A percentile compares a stretch with the other conserved stretches of the same genome.
These are phyloP conservation scores for Cutaneotrichosporon sp. DNA, from an alignment of 1,284 basidiomycete genomes.

Conservation along the genomic window DNA sequence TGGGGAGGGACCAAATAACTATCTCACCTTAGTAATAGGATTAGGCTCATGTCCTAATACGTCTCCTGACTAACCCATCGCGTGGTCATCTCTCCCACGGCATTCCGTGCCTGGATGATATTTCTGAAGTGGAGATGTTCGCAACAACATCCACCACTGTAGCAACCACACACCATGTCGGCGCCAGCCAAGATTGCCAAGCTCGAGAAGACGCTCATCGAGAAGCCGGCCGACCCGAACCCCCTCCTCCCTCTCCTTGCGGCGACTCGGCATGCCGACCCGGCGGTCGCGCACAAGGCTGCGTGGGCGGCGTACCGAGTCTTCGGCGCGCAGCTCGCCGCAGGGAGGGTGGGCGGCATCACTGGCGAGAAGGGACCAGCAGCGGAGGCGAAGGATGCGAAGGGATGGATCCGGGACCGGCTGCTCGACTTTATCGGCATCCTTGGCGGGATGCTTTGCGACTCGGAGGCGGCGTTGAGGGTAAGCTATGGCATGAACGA, in stretches of 20 bases:
- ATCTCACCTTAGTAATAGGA: neutral
- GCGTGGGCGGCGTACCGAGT: conserved; percentile 79
- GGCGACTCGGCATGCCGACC: conserved; percentile 53
- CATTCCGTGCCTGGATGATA: conserved; percentile 1
- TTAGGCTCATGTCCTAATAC: neutral
- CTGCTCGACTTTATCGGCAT: conserved; percentile 67
- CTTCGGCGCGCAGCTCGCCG: conserved; percentile 66
- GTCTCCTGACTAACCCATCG: neutral
- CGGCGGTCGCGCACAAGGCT: conserved; percentile 67
- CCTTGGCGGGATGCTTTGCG: conserved; percentile 67
- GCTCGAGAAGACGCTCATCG: conserved; percentile 39
- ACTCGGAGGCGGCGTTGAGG: conserved; percentile 65
- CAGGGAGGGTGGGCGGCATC: conserved; percentile 59
- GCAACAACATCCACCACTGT: neutral
- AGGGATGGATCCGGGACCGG: conserved; percentile 71
- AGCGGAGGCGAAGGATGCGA: conserved; percentile 54
- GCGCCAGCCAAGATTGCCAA: conserved; percentile 30
- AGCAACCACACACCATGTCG: conserved; percentile 12
- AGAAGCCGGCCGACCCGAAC: conserved; percentile 65
- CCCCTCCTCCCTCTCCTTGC: conserved; percentile 72
- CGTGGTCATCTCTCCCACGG: conserved; percentile 4
- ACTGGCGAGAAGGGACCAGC: conserved; percentile 22
- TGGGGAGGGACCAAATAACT: neutral
- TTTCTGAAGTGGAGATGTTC: conserved; percentile 1
- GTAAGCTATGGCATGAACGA: conserved; percentile 52